A percentile compares a stretch with the other conserved stretches of the same genome.
Evolutionary conservation across 2,329 filamentous ascomycete species (phyloP).

Genomic region (Talaromyces sp.): DNA sequence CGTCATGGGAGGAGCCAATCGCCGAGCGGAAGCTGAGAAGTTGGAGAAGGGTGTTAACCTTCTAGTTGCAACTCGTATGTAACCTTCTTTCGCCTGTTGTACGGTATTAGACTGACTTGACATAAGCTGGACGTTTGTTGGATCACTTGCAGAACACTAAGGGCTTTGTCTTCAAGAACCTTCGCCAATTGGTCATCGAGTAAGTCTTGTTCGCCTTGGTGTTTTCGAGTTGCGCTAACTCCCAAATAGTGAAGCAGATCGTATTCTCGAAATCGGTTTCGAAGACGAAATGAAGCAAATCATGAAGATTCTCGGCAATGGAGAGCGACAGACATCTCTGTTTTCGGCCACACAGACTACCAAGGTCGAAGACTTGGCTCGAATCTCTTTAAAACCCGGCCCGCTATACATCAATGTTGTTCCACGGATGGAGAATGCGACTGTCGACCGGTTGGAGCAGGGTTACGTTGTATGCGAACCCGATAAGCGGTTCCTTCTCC

Average conservation of each 20-base stretch:
- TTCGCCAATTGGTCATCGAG: slow-evolving; percentile 89
- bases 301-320: slow-evolving; percentile 84
- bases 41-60: slow-evolving; percentile 91
- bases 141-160: slow-evolving; percentile 93
- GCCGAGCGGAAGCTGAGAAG: slow-evolving; percentile 88
- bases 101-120: slow-evolving; percentile 32
- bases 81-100: not conserved
- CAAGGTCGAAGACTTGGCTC: slow-evolving; percentile 93
- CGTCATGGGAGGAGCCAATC: slow-evolving; percentile 91
- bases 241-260: slow-evolving; percentile 67
- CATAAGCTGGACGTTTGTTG: slow-evolving; percentile 69
- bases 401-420: slow-evolving; percentile 98
- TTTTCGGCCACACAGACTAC: slow-evolving; percentile 98
- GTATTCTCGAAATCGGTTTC: slow-evolving; percentile 95
- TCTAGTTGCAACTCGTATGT: slow-evolving; percentile 69
- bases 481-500: slow-evolving; percentile 86
- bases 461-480: slow-evolving; percentile 92
- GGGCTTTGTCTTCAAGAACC: slow-evolving; percentile 85
- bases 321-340: slow-evolving; percentile 91
- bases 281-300: slow-evolving; percentile 98
- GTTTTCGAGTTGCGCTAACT: not conserved
- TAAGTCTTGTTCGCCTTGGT: not conserved
- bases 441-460: slow-evolving; percentile 90
- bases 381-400: slow-evolving; percentile 86
- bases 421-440: slow-evolving; percentile 81